Evolutionary conservation across 2,329 filamentous ascomycete genomes (phyloP), one percentile per base, ranked within the genome.

Genomic region (Chrysoporthe cubensis): DNA sequence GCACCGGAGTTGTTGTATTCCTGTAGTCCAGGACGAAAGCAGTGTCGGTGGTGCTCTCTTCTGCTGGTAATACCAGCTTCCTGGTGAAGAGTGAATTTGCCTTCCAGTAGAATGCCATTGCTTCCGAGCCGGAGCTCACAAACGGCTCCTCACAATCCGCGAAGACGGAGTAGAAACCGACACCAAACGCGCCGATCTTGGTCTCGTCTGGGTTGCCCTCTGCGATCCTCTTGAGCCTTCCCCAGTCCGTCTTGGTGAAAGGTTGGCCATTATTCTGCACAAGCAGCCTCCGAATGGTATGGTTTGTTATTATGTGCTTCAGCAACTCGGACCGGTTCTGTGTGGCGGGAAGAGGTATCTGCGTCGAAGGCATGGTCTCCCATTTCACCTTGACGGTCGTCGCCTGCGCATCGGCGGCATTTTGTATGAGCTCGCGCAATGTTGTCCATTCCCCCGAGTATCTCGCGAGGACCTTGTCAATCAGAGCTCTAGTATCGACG

Each of bases 41-140:
- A 2, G 96, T 99, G 73, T 95, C 88, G 43, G 83, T 83, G 66
- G 85, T 91, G 18, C 84, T 80, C 74, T 93, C 85, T 34, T 87
- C 87, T 58, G 88, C 83, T 1, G 91, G 89, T 8, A 97, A 81
- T 72, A 90, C 89, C 32, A 96, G 85, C 73, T 93, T 92, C 74
- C 94, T 91, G 34, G 96, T 99, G 77, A 97, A 98, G 1, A 99
- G 85, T 5, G 93, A 93, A 78, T 98, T 98, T n/a, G 92, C 94
- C 78, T 97, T 98, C 96, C 96, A 99, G 82, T 97, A 99, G 76
- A 99, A 99, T 0, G 95, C 95, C 93, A 99, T 97, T 48, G 94
- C 94, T 79, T 97, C 90, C 70, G 86, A 88, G 0, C 96, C 96
- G 0, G 95, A 98, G 72, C 93, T 96, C 71, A 99, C 92, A 76